Evolutionary conservation across 202 grass and related monocot genomes (phyloP).

Genomic region (Elaeis oleifera): DNA sequence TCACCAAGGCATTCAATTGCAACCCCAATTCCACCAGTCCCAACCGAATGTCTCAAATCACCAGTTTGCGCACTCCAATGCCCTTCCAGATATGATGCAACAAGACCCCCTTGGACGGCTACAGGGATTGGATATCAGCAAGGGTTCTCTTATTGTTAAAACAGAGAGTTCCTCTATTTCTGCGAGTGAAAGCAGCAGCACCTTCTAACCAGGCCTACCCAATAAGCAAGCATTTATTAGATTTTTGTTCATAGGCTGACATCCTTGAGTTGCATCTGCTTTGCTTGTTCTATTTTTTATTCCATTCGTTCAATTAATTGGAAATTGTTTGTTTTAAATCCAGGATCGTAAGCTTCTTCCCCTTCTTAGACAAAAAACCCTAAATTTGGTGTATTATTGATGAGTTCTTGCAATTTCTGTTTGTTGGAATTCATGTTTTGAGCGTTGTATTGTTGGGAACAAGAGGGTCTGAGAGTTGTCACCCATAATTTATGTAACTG

Average conservation of each 20-base stretch:
- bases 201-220: conserved; percentile 49
- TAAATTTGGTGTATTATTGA: conserved; percentile 24
- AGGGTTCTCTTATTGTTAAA: conserved; percentile 60
- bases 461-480: conserved; percentile 17
- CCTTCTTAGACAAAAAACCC: conserved; percentile 27
- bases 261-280: conserved; percentile 39
- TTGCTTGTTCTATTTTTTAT: conserved; percentile 57
- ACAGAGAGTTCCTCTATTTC: conserved; percentile 82
- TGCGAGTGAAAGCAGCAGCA: conserved; percentile 73
- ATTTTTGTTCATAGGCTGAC: conserved; percentile 95
- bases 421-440: conserved; percentile 36
- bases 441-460: conserved; percentile 35
- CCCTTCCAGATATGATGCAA: conserved; percentile 69
- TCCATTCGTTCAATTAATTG: conserved; percentile 46
- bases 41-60: conserved; percentile 46
- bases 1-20: conserved; percentile 40
- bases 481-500: too few relatives aligned
- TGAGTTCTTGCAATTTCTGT: conserved; percentile 11
- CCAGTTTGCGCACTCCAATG: conserved; percentile 50
- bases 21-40: conserved; percentile 45
- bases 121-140: conserved; percentile 81
- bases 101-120: conserved; percentile 59
- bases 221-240: conserved; percentile 33
- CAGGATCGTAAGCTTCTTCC: conserved; percentile 18
- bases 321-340: conserved; percentile 26